Conservation (phyloP, 352 stramenopile genomes). For the Globisporangium carolinianum region DNA sequence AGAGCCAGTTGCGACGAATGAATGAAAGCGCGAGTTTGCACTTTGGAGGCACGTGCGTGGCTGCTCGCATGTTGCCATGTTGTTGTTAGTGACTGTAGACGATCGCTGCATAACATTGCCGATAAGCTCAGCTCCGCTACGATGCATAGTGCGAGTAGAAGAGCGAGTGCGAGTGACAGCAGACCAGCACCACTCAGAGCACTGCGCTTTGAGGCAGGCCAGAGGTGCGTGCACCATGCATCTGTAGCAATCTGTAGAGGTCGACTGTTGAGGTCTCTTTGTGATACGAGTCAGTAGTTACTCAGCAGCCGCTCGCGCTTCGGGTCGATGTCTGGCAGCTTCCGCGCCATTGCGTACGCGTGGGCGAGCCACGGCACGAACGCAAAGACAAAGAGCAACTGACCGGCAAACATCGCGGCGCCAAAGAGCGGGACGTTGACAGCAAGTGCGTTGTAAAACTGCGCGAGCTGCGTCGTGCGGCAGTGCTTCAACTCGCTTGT, state of each 20-base stretch:
- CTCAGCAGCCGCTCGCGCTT: constrained; percentile 63
- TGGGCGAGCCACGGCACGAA: constrained; percentile 79
- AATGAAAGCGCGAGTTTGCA: too few species aligned
- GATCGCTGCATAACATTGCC: too few species aligned
- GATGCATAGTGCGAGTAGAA: constrained; percentile 1
- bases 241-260: too few species aligned
- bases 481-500: constrained; percentile 40
- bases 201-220: background rate
- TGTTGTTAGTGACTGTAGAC: too few species aligned
- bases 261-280: background rate
- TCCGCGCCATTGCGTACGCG: constrained; percentile 62
- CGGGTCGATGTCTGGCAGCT: constrained; percentile 51
- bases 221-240: too few species aligned
- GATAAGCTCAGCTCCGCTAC: too few species aligned
- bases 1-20: too few species aligned
- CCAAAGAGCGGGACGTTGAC: constrained; percentile 73
- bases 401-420: constrained; percentile 61
- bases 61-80: too few species aligned
- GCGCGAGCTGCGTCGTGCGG: constrained; percentile 67
- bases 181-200: background rate
- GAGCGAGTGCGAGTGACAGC: constrained; percentile 1
- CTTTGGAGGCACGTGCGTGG: too few species aligned
- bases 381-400: constrained; percentile 60
- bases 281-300: constrained; percentile 28
- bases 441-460: constrained; percentile 75